Evolutionary conservation across 2,329 filamentous ascomycete genomes (phyloP), one percentile per base, ranked within the genome.

Genomic region (Diplodia intermedia): DNA sequence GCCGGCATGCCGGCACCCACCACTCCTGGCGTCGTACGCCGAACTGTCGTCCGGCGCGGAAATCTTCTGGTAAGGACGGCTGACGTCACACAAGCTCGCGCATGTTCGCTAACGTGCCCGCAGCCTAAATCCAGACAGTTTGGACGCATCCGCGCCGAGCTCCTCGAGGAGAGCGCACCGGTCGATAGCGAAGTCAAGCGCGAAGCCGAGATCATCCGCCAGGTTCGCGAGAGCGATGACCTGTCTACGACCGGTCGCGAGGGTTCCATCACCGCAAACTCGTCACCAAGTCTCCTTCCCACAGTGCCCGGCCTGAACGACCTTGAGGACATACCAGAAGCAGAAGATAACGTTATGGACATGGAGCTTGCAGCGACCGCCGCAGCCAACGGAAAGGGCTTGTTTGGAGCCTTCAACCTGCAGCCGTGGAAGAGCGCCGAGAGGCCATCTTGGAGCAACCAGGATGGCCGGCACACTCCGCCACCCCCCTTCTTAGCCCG

Each of bases 51-150:
- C 7, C 86, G 95, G 63, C 87, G 94, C 69, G 92, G 94, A 8
- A 99, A 97, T 79, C 85, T 99, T 70, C 80, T 99, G 76, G 92
- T 95, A 84, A 77, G 90, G 81, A 33, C 53, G 33, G 40, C 18
- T 62, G 33, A 50, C 50, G 33, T 40, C 56, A 40, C 56, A 40
- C 11, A 18, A 2, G 43, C 49, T 23, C 33, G 33, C 54, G 7
- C 29, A 36, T 49, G 6, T 55, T 33, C 47, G 56, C 55, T 63
- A 57, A 68, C 52, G 8, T 15, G 5, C 23, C 36, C 11, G 4
- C 72, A 96, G 92, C 95, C 96, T 14, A 99, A 98, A 83, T 95
- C 94, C 0, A 97, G 97, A 81, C 93, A 91, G 0, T 99, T 99
- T 78, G 93, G 94, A 5, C 90, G 95, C 12, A 97, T 99, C 72